A percentile compares a stretch with the other conserved stretches of the same genome.
phyloP scores from a whole-genome alignment of 495 filamentous ascomycete species.

The Daldinia concentrica region DNA sequence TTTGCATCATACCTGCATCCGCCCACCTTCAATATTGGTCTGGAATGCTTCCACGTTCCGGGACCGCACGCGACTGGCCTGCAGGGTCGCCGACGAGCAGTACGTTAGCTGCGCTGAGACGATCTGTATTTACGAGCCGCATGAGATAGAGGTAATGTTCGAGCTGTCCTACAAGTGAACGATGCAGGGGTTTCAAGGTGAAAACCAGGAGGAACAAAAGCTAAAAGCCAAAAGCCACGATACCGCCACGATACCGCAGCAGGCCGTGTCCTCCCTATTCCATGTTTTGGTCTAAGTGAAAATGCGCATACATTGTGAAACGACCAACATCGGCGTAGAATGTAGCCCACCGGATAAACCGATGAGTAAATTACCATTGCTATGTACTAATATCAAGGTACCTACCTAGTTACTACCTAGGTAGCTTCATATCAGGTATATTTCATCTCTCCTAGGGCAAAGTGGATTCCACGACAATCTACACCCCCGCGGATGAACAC shows the following conservation, averaged over 20 bases:
- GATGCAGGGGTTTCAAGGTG: background rate
- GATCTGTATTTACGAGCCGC: slow-evolving; percentile 11
- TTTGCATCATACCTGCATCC: slow-evolving; percentile 40
- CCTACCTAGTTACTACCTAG: too few species aligned
- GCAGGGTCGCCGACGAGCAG: slow-evolving; percentile 27
- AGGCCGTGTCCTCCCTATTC: slow-evolving; percentile 29
- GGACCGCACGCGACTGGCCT: slow-evolving; percentile 26
- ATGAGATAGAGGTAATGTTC: background rate
- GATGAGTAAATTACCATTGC: slow-evolving; percentile 7
- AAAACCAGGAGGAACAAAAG: background rate
- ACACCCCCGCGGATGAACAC: slow-evolving; percentile 26
- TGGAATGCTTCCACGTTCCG: slow-evolving; percentile 29
- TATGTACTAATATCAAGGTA: background rate
- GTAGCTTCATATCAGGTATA: too few species aligned
- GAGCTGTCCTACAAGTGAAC: background rate
- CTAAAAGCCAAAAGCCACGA: slow-evolving; percentile 19
- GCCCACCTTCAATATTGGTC: slow-evolving; percentile 21
- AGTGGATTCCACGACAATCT: slow-evolving; percentile 16
- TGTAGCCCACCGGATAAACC: slow-evolving; percentile 5
- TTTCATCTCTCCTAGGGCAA: slow-evolving; percentile 3
- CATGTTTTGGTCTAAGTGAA: background rate
- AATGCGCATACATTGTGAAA: slow-evolving; percentile 10
- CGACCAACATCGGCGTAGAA: slow-evolving; percentile 1
- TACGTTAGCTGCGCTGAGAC: slow-evolving; percentile 6
- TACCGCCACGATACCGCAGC: slow-evolving; percentile 37